Base-by-base conservation (phyloP, 257 asterid genomes). In the Anisodus tanguticus region DNA sequence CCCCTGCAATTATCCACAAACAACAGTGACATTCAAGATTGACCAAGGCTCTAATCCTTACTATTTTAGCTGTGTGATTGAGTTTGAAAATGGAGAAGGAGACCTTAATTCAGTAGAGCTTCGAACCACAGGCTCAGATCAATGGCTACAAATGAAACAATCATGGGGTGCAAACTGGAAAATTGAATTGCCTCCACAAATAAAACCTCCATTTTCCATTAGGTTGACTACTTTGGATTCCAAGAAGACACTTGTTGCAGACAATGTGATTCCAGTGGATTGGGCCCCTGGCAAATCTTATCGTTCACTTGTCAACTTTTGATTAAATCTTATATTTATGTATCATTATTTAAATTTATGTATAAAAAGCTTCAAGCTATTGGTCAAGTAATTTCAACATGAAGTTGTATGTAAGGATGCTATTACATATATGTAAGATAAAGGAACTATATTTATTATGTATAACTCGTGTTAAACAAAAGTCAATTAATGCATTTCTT, bases 11-110 rank as follows among this genome's bases (percentile, higher is more conserved):
- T 85, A 89, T 41, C 83, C 39, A 1, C 59, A 49, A 5, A 53
- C 39, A 0, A 53, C 85, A 4, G 58, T 91, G 6, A 82, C 43
- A 2, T 84, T 91, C 53, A 82, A 63, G 59, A 80, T 92, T 2
- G 89, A 83, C 10, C 0, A 8, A 0, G 89, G 91, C 5, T 83
- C 94, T 10, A 88, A 84, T 74, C 58, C 5, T 0, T 9, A 64
- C 67, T 88, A 84, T 57, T 81, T 92, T 49, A 82, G 90, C 1
- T 74, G 83, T 55, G 84, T 89, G 16, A 16, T 86, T 39, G 91
- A 89, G 81, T 79, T 31, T 67, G 87, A 37, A 53, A 84, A 86
- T 43, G 89, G 89, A 68, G 92, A 88, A 58, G 94, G 95, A 11
- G 91, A 90, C 35, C 5, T 92, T 79, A 86, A 84, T 8, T 4